phyloP scores from a whole-genome alignment of 306 rosid genomes.

The Albizia julibrissin region DNA sequence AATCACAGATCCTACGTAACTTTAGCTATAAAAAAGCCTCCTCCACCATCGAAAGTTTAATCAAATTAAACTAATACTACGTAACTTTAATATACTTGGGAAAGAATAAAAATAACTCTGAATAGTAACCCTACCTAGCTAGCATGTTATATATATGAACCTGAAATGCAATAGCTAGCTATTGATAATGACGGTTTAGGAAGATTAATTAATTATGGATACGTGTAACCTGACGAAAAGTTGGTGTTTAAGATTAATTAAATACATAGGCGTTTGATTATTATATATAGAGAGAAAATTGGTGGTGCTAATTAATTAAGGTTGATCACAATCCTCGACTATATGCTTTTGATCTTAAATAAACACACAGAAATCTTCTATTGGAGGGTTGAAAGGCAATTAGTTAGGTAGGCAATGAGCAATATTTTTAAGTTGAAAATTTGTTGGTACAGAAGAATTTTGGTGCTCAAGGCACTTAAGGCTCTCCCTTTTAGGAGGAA shows the following conservation, averaged over 20 bases:
- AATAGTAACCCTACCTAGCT: neutral
- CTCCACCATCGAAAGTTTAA: neutral
- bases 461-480: neutral
- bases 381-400: neutral
- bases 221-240: neutral
- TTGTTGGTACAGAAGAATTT: neutral
- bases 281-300: neutral
- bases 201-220: neutral
- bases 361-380: neutral
- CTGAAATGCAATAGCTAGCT: neutral
- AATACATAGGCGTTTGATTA: neutral
- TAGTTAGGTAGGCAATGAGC: neutral
- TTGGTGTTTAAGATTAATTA: neutral
- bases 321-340: neutral
- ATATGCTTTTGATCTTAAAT: neutral
- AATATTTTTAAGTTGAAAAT: neutral
- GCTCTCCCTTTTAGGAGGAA: conserved; percentile 1
- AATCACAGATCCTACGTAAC: neutral
- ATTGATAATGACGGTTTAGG: conserved; percentile 1
- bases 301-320: neutral
- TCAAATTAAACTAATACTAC: neutral
- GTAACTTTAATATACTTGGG: neutral
- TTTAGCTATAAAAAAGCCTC: neutral
- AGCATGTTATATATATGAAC: neutral
- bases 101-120: neutral